Percentiles rank a stretch among this genome's conserved stretches.
These are phyloP conservation scores for Voacanga thouarsii DNA, from an alignment of 257 asterid species.

Conservation along the genomic window DNA sequence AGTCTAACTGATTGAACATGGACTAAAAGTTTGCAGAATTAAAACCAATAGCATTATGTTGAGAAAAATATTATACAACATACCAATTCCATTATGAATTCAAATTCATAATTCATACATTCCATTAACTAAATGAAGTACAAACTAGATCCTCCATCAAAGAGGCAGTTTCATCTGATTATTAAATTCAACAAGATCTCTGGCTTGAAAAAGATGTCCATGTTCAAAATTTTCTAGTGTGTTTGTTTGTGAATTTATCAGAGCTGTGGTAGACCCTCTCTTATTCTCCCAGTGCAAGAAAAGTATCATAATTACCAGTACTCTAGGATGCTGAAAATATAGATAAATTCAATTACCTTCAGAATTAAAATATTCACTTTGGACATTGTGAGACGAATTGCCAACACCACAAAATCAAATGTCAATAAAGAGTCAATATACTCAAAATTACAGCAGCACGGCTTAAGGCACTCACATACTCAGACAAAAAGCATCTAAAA, in stretches of 20 bases:
- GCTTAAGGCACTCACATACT: background rate
- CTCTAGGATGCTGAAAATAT: background rate
- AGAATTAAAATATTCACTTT: too few species aligned
- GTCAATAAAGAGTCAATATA: background rate
- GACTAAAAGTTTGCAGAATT: background rate
- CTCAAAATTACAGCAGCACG: background rate
- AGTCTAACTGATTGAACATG: background rate
- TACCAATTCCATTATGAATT: background rate
- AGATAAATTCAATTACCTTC: background rate
- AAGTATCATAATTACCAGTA: background rate
- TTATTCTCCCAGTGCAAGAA: background rate
- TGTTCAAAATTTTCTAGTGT: background rate
- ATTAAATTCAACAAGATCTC: too few species aligned
- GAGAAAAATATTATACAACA: background rate
- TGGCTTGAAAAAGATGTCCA: too few species aligned
- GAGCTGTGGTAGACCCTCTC: background rate
- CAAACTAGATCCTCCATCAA: background rate
- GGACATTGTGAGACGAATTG: background rate
- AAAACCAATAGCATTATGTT: background rate
- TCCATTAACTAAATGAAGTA: background rate
- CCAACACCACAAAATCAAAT: background rate
- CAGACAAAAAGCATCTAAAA: slow-evolving; percentile 4
- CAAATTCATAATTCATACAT: background rate
- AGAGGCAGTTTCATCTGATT: background rate
- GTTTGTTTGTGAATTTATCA: too few species aligned